Conservation (phyloP, 257 asterid genomes). For the Craterostigma plantagineum region DNA sequence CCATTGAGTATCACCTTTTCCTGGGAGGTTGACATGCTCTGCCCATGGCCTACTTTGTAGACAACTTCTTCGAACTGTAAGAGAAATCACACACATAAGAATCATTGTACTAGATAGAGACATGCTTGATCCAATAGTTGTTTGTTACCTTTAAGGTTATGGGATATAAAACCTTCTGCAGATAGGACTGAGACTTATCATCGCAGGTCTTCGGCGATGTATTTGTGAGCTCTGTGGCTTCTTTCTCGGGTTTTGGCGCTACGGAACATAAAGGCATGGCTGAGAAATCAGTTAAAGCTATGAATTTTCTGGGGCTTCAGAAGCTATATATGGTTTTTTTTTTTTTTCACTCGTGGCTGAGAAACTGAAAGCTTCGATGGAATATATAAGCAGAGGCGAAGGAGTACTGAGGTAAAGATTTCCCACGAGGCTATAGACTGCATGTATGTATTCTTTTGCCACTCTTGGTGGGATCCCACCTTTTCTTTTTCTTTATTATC, state of each 20-base stretch:
- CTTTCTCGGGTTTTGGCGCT: conserved; percentile 34
- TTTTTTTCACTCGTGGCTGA: too few species aligned
- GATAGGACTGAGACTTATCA: conserved; percentile 14
- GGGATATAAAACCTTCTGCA: conserved; percentile 28
- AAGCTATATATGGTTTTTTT: too few species aligned
- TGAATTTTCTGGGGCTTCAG: too few species aligned
- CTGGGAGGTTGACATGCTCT: conserved; percentile 19
- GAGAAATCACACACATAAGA: not conserved
- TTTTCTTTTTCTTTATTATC: too few species aligned
- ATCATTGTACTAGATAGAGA: not conserved
- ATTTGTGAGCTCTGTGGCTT: conserved; percentile 13
- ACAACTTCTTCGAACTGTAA: conserved; percentile 85
- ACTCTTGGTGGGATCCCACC: too few species aligned
- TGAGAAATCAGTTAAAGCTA: not conserved
- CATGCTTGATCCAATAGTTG: conserved; percentile 5
- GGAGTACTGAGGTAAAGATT: too few species aligned
- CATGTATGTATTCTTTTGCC: too few species aligned
- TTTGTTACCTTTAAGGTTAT: conserved; percentile 41
- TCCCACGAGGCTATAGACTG: too few species aligned
- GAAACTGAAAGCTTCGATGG: too few species aligned
- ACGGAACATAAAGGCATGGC: conserved; percentile 36
- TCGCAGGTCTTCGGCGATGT: conserved; percentile 15
- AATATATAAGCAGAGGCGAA: too few species aligned
- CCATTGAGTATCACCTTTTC: conserved; percentile 82
- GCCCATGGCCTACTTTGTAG: conserved; percentile 40